phyloP scores from a whole-genome alignment of 2,329 filamentous ascomycete genomes.

The Cladosporium sp. region DNA sequence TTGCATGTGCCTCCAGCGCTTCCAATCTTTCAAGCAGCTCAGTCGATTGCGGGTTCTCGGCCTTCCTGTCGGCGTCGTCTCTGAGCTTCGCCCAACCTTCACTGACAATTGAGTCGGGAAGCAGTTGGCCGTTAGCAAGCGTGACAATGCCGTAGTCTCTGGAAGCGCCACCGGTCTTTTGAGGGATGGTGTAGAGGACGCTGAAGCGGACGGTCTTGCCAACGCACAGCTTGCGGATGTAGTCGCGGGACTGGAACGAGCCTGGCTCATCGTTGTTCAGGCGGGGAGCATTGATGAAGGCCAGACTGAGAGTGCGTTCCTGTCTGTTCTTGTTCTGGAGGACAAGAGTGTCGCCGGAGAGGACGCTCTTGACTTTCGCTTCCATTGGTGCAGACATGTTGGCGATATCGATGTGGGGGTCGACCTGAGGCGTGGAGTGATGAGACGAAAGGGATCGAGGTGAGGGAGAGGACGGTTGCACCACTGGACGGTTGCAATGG shows the following conservation, averaged over 20 bases:
- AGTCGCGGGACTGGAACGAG: conserved; percentile 93
- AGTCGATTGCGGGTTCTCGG: conserved; percentile 74
- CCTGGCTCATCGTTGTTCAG: conserved; percentile 59
- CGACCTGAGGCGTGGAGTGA: neutral
- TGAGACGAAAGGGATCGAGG: neutral
- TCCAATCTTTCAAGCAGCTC: conserved; percentile 76
- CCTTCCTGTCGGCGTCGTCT: conserved; percentile 89
- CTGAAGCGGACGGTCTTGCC: conserved; percentile 86
- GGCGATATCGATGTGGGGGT: conserved; percentile 9
- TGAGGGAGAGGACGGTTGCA: neutral
- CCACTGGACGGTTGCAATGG: neutral
- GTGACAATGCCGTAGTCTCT: conserved; percentile 85
- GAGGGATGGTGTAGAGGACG: conserved; percentile 83
- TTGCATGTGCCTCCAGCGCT: conserved; percentile 74
- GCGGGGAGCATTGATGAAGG: conserved; percentile 87
- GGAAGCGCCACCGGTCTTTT: conserved; percentile 48
- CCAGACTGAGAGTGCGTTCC: conserved; percentile 85
- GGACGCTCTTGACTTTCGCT: conserved; percentile 85
- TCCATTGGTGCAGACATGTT: conserved; percentile 44
- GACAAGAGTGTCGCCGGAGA: conserved; percentile 90
- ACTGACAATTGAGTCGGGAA: conserved; percentile 81
- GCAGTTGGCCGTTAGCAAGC: conserved; percentile 70
- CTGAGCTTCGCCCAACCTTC: conserved; percentile 92
- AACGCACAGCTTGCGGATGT: conserved; percentile 77
- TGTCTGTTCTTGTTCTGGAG: conserved; percentile 78